Conservation (phyloP, 495 filamentous ascomycete genomes). For the Schizothecium vesticola region DNA sequence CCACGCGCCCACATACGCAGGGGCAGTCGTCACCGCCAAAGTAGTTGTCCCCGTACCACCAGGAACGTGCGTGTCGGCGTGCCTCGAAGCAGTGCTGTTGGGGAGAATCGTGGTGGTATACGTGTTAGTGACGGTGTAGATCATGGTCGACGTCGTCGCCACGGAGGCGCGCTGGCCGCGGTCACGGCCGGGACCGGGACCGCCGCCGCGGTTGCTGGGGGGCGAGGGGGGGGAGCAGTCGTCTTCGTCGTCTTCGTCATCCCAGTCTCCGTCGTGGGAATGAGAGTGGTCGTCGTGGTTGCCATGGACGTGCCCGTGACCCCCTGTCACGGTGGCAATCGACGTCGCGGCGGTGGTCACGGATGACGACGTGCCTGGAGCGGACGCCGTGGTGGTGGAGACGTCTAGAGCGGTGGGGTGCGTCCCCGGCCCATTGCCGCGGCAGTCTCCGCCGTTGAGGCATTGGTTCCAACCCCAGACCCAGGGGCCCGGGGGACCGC, state of each 20-base stretch:
- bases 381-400: not conserved
- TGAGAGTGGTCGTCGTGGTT: not conserved
- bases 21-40: not conserved
- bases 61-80: no score
- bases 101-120: not conserved
- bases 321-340: not conserved
- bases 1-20: not conserved
- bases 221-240: not conserved
- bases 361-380: no score
- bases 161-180: not conserved
- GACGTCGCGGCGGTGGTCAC: no score
- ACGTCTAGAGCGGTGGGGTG: not conserved
- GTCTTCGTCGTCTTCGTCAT: not conserved
- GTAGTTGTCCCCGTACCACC: not conserved
- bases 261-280: not conserved
- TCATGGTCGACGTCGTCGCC: not conserved
- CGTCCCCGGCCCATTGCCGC: not conserved
- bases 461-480: not conserved
- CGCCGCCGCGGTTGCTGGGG: not conserved
- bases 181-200: not conserved
- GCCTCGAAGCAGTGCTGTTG: not conserved
- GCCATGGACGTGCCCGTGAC: not conserved
- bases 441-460: not conserved
- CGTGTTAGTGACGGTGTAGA: not conserved
- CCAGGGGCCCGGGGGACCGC: not conserved